These are phyloP conservation scores for Citrus cavaleriei DNA, from an alignment of 345 rosid genomes.

Conservation along the genomic window DNA sequence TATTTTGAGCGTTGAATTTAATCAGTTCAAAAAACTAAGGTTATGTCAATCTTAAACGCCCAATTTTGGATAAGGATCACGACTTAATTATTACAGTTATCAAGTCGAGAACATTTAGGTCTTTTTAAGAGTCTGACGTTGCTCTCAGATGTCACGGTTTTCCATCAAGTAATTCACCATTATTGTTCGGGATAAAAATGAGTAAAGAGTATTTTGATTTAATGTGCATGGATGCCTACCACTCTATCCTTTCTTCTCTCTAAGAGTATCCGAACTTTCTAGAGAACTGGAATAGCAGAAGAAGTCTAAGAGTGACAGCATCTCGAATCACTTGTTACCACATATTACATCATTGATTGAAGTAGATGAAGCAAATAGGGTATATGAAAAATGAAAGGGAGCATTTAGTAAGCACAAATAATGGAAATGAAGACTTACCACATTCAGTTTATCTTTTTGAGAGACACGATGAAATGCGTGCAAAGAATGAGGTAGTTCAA, in stretches of 20 bases:
- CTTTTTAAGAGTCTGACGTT: neutral
- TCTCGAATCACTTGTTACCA: neutral
- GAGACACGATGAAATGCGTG: slow-evolving; percentile 70
- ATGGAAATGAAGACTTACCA: slow-evolving; percentile 28
- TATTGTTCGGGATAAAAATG: neutral
- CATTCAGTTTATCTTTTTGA: slow-evolving; percentile 32
- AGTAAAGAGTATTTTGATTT: neutral
- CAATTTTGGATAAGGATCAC: neutral
- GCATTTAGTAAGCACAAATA: neutral
- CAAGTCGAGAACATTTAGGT: neutral
- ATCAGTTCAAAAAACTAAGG: neutral
- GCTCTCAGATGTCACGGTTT: neutral
- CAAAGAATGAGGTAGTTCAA: slow-evolving; percentile 70
- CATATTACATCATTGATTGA: neutral
- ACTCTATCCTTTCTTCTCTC: neutral
- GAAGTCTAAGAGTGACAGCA: neutral
- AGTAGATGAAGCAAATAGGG: neutral
- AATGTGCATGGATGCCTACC: neutral
- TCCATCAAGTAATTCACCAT: neutral
- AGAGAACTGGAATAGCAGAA: neutral
- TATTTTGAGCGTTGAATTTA: neutral
- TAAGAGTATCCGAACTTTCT: neutral
- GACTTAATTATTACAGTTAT: neutral
- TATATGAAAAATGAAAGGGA: neutral
- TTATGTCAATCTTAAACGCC: neutral